Evolutionary conservation across 2,329 filamentous ascomycete species (phyloP).

Genomic region (Cercospora citrullina): DNA sequence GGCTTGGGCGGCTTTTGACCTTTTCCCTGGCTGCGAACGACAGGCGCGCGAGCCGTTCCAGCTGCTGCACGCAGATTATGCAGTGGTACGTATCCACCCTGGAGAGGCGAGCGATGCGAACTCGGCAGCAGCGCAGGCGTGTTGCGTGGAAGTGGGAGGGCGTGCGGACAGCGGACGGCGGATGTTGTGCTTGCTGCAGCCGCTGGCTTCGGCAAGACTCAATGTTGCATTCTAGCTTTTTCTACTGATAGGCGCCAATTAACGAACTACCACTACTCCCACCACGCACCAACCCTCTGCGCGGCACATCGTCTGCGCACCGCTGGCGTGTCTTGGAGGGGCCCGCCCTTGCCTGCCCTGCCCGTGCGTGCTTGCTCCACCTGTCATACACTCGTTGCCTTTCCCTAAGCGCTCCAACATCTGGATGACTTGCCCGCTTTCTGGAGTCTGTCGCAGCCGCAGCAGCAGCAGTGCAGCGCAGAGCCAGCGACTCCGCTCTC

Average conservation of each 20-base stretch:
- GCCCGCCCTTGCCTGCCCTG: neutral
- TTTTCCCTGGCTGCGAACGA: neutral
- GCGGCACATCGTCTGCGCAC: neutral
- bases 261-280: neutral
- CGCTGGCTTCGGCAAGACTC: neutral
- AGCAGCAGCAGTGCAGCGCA: neutral
- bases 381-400: constrained; percentile 1
- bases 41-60: neutral
- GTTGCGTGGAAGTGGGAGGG: neutral
- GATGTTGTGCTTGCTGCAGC: neutral
- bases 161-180: neutral
- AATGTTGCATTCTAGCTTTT: constrained; percentile 1
- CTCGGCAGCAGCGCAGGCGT: neutral
- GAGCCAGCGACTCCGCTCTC: neutral
- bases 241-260: neutral
- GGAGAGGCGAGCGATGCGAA: neutral
- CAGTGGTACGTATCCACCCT: neutral
- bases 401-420: neutral
- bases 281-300: neutral
- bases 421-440: constrained; percentile 9
- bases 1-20: constrained; percentile 8
- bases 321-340: neutral
- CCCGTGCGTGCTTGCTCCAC: neutral
- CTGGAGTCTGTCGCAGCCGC: neutral
- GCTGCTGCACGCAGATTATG: neutral